Base-by-base conservation (phyloP, 495 filamentous ascomycete genomes). In the Neurospora sp. region DNA sequence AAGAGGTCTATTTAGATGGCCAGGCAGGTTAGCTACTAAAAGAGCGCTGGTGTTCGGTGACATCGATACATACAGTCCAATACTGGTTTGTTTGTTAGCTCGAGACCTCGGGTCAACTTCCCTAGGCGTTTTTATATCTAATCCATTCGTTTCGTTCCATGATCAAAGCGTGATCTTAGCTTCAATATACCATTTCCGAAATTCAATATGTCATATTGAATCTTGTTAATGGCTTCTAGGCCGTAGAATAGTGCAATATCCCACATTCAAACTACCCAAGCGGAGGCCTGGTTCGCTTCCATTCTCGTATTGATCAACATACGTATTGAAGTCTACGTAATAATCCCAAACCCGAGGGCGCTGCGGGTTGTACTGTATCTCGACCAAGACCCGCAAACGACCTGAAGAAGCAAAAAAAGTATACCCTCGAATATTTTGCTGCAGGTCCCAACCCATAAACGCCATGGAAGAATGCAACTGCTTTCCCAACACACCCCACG, bases 391-490 rank as follows among this genome's bases (percentile, higher is more conserved):
- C 53, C 53, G 53, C 27, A 38, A 37, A 73, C 72, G 61, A 70
- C 72, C 48, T 37, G 72, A 71, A 68, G 40, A 53, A 59, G 70
- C 27, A 18, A 44, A 38, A 66, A 66, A 35, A 20, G 42, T n/a
- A 68, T 71, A 69, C 40, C 46, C 69, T 66, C 7, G 14, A 66
- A 71, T 69, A 53, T 38, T 72, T 71, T 38, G 44, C 59, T 71
- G 74, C 44, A 74, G 70, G 69, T 70, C 72, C 73, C 74, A 75
- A 73, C 72, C 77, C 71, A 22, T 61, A 80, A 61, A 79, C 79
- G 79, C 79, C 79, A 77, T 74, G 74, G 71, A 72, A 73, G 68
- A 71, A 81, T 79, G 76, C 79, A 69, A 53, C 44, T 66, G 53
- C 53, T 66, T 66, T 27, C 53, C 27, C 22, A 66, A 46, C 41